phyloP scores from a whole-genome alignment of 2,329 filamentous ascomycete genomes.

The Fusarium domesticum region DNA sequence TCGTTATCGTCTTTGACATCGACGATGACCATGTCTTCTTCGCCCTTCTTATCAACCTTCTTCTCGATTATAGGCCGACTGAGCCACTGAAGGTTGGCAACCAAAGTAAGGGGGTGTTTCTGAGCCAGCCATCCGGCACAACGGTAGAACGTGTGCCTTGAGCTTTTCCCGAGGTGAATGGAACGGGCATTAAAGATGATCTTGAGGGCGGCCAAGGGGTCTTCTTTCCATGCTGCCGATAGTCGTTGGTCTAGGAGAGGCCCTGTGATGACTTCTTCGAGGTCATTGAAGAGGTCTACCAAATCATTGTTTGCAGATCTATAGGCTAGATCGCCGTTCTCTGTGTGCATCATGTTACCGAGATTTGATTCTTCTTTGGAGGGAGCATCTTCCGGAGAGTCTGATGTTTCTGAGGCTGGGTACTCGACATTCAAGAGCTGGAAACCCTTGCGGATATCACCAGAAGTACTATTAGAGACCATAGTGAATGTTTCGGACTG shows the following conservation, averaged over 20 bases:
- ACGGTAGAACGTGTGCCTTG: conserved; percentile 47
- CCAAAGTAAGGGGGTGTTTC: conserved; percentile 52
- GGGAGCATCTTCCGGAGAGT: conserved; percentile 1
- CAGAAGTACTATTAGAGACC: conserved; percentile 26
- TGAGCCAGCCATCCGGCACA: conserved; percentile 55
- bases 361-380: conserved; percentile 14
- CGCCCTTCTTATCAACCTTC: conserved; percentile 41
- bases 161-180: conserved; percentile 59
- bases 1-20: conserved; percentile 37
- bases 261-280: conserved; percentile 41
- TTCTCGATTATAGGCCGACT: conserved; percentile 55
- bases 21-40: conserved; percentile 36
- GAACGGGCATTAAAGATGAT: conserved; percentile 59
- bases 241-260: conserved; percentile 42
- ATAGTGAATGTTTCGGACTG: conserved; percentile 29
- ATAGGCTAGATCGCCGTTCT: conserved; percentile 50
- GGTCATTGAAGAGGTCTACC: conserved; percentile 54
- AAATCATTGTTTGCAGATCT: conserved; percentile 44
- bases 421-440: conserved; percentile 12
- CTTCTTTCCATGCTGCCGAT: conserved; percentile 46
- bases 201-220: conserved; percentile 50
- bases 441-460: conserved; percentile 21
- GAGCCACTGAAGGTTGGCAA: conserved; percentile 54
- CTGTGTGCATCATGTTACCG: conserved; percentile 49
- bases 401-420: neutral